A percentile compares a stretch with the other conserved stretches of the same genome.
Conservation (phyloP, 2,329 filamentous ascomycete genomes). For the Phaeosphaeriaceae sp. region DNA sequence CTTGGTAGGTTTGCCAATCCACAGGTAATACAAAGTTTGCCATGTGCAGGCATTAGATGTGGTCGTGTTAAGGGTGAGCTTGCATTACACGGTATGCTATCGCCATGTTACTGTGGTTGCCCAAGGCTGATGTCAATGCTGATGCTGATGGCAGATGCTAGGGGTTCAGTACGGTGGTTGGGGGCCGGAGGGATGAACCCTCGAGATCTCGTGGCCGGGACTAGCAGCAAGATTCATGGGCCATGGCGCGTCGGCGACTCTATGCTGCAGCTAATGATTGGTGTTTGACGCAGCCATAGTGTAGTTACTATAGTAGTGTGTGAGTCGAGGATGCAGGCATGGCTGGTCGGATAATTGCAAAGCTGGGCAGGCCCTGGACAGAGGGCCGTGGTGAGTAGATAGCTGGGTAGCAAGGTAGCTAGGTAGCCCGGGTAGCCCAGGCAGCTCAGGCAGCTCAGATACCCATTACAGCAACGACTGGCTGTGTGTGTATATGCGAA, state of each 20-base stretch:
- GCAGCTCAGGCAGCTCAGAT: too few species aligned
- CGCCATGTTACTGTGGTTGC: too few species aligned
- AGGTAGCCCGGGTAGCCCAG: too few species aligned
- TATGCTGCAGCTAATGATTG: background rate
- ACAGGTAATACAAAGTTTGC: too few species aligned
- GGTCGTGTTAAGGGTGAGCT: too few species aligned
- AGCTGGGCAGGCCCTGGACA: too few species aligned
- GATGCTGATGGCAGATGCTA: background rate
- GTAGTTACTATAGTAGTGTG: too few species aligned
- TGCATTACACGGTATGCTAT: too few species aligned
- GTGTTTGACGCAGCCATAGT: background rate
- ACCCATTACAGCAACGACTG: background rate
- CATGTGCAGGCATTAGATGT: too few species aligned
- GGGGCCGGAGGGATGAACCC: constrained; percentile 1
- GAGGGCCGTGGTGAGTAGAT: too few species aligned
- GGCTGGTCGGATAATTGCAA: background rate
- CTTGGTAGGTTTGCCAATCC: too few species aligned
- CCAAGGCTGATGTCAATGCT: background rate
- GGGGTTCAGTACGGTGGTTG: background rate
- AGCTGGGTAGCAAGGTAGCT: too few species aligned
- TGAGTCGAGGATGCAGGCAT: background rate
- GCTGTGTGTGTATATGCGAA: background rate
- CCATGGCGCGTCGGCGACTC: background rate
- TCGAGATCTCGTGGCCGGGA: background rate
- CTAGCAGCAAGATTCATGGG: background rate